A percentile compares a stretch with the other conserved stretches of the same genome.
These are phyloP conservation scores for Fusarium solani-melongenae DNA, from an alignment of 2,329 filamentous ascomycete genomes.

Conservation along the genomic window DNA sequence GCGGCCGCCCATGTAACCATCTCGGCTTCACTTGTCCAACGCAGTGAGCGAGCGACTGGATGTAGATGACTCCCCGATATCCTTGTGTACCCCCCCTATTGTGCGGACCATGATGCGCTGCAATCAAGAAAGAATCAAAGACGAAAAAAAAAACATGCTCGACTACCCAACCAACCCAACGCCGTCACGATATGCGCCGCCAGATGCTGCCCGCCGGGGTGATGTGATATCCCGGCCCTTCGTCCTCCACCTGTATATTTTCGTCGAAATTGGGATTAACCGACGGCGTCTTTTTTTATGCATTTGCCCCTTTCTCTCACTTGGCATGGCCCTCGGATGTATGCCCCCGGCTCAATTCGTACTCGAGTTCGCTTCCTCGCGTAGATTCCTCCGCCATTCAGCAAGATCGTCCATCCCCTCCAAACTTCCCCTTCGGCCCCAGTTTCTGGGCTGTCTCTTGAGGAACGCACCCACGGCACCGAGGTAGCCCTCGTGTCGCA, in stretches of 20 bases:
- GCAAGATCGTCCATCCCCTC: conserved; percentile 60
- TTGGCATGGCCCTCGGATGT: neutral
- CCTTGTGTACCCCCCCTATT: neutral
- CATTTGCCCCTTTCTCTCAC: conserved; percentile 1
- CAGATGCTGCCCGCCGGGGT: conserved; percentile 11
- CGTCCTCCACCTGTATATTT: neutral
- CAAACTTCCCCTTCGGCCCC: conserved; percentile 85
- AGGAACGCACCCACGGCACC: conserved; percentile 94
- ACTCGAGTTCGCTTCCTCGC: conserved; percentile 22
- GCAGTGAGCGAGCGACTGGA: neutral
- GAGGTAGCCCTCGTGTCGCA: conserved; percentile 95
- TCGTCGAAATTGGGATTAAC: neutral
- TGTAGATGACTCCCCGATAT: neutral
- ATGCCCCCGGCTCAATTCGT: conserved; percentile 6
- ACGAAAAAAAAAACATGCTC: conserved; percentile 13
- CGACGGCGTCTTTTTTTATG: conserved; percentile 8
- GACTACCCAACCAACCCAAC: conserved; percentile 23
- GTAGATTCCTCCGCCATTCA: conserved; percentile 44
- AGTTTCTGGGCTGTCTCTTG: conserved; percentile 89
- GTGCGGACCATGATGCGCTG: conserved; percentile 15
- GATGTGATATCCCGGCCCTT: conserved; percentile 2
- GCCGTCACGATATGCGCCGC: conserved; percentile 24
- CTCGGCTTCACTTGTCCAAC: neutral
- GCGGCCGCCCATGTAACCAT: neutral
- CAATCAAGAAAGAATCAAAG: conserved; percentile 13